Evolutionary conservation across 2,329 filamentous ascomycete genomes (phyloP).

Genomic region (Massarina eburnea): DNA sequence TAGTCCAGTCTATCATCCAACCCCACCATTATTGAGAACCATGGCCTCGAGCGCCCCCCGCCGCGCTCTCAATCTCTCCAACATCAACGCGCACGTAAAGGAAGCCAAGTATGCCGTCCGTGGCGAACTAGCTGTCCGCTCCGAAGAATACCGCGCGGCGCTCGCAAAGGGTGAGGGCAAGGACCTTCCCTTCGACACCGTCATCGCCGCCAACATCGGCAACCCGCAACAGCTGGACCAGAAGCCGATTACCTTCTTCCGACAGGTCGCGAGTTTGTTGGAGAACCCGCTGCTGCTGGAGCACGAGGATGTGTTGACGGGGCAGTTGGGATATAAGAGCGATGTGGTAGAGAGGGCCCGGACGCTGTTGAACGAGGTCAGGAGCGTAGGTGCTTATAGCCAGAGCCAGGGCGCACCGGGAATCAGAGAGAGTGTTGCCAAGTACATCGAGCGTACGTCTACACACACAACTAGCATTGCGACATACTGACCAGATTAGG

Average conservation of each 20-base stretch:
- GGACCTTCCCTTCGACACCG: slow-evolving; percentile 78
- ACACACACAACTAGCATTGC: not conserved
- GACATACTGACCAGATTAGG: slow-evolving; percentile 49
- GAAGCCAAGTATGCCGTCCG: slow-evolving; percentile 94
- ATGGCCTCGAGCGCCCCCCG: slow-evolving; percentile 47
- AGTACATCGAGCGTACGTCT: slow-evolving; percentile 80
- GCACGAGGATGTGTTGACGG: slow-evolving; percentile 76
- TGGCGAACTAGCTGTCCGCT: slow-evolving; percentile 90
- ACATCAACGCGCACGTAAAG: slow-evolving; percentile 89
- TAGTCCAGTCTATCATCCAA: slow-evolving; percentile 4
- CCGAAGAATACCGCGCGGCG: slow-evolving; percentile 82
- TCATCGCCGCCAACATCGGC: slow-evolving; percentile 97
- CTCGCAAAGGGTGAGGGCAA: slow-evolving; percentile 63
- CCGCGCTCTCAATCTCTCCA: slow-evolving; percentile 68
- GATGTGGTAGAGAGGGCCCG: slow-evolving; percentile 86
- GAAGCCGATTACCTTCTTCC: slow-evolving; percentile 99
- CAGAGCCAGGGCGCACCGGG: slow-evolving; percentile 85
- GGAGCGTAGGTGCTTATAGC: slow-evolving; percentile 94
- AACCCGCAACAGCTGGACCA: slow-evolving; percentile 99
- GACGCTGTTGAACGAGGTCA: slow-evolving; percentile 77
- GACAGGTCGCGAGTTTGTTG: slow-evolving; percentile 88
- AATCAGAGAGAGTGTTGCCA: slow-evolving; percentile 86
- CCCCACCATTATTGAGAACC: slow-evolving; percentile 32
- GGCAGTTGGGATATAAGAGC: slow-evolving; percentile 78
- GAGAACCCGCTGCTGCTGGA: slow-evolving; percentile 87